Evolutionary conservation across 179 eudicot species (phyloP).

Genomic region (Beta lomatogona): DNA sequence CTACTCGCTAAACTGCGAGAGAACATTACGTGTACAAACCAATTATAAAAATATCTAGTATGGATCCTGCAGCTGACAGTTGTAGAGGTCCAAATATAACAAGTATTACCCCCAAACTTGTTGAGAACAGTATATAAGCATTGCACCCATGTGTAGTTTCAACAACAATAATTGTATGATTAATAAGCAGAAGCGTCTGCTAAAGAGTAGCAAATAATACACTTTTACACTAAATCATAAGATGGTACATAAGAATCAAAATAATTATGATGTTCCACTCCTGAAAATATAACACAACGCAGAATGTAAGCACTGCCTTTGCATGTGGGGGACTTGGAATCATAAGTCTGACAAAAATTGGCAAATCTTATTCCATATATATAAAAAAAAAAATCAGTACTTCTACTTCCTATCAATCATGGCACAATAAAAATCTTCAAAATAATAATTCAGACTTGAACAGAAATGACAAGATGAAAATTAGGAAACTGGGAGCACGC

Average conservation of each 20-base stretch:
- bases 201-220: neutral
- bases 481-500: no score
- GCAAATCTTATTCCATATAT: no score
- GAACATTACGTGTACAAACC: no score
- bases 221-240: neutral
- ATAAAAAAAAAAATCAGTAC: no score
- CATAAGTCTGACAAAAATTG: neutral
- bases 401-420: no score
- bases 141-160: neutral
- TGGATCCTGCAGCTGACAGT: neutral
- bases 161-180: neutral
- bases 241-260: neutral
- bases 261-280: neutral
- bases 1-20: no score
- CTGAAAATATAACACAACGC: no score
- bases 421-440: no score
- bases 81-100: neutral
- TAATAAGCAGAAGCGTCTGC: neutral
- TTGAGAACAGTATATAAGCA: neutral
- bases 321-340: neutral
- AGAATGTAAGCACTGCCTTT: neutral
- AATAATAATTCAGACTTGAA: no score
- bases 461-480: no score
- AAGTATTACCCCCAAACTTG: neutral
- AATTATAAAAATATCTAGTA: neutral